Percentiles rank a stretch among this genome's conserved stretches.
These are phyloP conservation scores for Leccinum aurantiacum DNA, from an alignment of 768 basidiomycete species.

Conservation along the genomic window DNA sequence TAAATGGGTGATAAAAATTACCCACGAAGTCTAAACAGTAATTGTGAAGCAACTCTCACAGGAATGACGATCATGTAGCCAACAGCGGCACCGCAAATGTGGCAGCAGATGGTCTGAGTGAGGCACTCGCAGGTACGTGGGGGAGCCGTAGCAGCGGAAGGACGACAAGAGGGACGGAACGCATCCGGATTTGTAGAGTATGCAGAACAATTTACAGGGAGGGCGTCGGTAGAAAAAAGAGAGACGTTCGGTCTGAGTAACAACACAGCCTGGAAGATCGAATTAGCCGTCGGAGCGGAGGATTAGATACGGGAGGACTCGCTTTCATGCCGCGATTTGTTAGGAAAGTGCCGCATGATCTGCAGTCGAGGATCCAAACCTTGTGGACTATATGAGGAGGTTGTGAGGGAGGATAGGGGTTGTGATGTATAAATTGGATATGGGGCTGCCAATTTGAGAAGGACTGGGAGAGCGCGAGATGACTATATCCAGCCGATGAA, in stretches of 20 bases:
- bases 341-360: conserved; percentile 67
- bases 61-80: conserved; percentile 84
- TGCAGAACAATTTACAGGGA: conserved; percentile 75
- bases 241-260: conserved; percentile 78
- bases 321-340: conserved; percentile 89
- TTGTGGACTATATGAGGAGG: conserved; percentile 52
- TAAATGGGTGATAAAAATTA: conserved; percentile 10
- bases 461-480: conserved; percentile 22
- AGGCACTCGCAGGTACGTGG: conserved; percentile 80
- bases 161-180: conserved; percentile 40
- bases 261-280: conserved; percentile 64
- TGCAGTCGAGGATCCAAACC: conserved; percentile 82
- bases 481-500: conserved; percentile 29
- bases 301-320: conserved; percentile 19
- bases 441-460: conserved; percentile 34
- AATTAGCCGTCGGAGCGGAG: conserved; percentile 6
- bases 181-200: conserved; percentile 50
- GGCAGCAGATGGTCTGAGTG: conserved; percentile 79
- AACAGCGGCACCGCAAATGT: conserved; percentile 69
- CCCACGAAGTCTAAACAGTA: conserved; percentile 7
- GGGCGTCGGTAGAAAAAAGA: conserved; percentile 79
- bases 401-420: conserved; percentile 45
- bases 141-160: conserved; percentile 32
- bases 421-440: conserved; percentile 37
- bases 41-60: conserved; percentile 27